Evolutionary conservation across 805 yeast species (phyloP).

Genomic region (Myxozyma melibiosi): DNA sequence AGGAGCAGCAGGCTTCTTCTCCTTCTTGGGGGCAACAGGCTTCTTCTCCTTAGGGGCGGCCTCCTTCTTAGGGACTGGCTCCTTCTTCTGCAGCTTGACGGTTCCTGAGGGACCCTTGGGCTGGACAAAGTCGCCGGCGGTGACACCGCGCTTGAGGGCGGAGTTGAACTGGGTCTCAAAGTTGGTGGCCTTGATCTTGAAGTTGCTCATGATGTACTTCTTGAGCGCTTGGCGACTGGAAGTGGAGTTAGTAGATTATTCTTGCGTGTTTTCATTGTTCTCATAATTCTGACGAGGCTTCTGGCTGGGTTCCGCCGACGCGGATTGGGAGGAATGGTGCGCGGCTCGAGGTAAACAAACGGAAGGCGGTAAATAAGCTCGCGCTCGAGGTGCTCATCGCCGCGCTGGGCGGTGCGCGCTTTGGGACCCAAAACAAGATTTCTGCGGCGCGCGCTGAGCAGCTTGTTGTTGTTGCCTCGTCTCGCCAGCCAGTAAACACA

Average conservation of each 20-base stretch:
- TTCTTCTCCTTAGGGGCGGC: constrained; percentile 38
- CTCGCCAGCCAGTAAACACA: background rate
- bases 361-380: too few relatives aligned
- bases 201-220: constrained; percentile 71
- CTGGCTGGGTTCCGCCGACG: too few relatives aligned
- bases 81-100: constrained; percentile 62
- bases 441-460: too few relatives aligned
- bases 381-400: too few relatives aligned
- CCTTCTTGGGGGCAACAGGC: constrained; percentile 39
- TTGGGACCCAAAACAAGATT: background rate
- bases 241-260: background rate
- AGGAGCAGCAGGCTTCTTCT: constrained; percentile 38
- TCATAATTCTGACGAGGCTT: too few relatives aligned
- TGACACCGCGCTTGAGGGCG: constrained; percentile 81
- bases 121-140: constrained; percentile 71
- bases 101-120: constrained; percentile 93
- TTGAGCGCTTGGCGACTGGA: constrained; percentile 80
- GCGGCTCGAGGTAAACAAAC: background rate
- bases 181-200: constrained; percentile 58
- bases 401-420: too few relatives aligned
- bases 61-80: constrained; percentile 44
- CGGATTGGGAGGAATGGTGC: background rate
- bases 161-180: constrained; percentile 75
- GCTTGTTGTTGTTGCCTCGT: too few relatives aligned
- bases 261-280: too few relatives aligned